Conservation (phyloP, 352 stramenopile genomes). For the Phytophthora hibernalis region DNA sequence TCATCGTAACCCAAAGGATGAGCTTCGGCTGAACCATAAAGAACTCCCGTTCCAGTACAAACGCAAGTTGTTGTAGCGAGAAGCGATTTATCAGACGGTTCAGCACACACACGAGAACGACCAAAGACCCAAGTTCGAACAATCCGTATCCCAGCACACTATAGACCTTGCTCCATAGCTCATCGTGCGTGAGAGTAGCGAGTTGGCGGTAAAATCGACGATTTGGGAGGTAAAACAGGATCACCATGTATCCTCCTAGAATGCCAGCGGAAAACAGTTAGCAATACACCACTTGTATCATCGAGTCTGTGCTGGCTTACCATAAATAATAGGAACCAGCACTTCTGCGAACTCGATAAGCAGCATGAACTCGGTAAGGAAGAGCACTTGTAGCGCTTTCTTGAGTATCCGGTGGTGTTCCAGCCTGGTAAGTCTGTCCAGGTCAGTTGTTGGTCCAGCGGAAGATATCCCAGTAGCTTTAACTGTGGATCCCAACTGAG, state of each 20-base stretch:
- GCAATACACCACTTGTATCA: background rate
- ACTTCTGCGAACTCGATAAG: conserved; percentile 52
- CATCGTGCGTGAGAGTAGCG: conserved; percentile 1
- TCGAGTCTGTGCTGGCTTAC: conserved; percentile 15
- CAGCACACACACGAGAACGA: conserved; percentile 12
- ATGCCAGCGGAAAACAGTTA: background rate
- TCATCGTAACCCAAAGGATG: conserved; percentile 35
- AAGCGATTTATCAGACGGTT: conserved; percentile 19
- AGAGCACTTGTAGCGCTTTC: conserved; percentile 33
- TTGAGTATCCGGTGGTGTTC: conserved; percentile 23
- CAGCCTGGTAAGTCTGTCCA: conserved; percentile 7
- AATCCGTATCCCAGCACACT: conserved; percentile 25
- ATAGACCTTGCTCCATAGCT: conserved; percentile 15
- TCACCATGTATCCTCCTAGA: conserved; percentile 33
- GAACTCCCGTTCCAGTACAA: conserved; percentile 36
- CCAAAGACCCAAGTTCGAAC: conserved; percentile 26
- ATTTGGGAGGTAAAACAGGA: conserved; percentile 41
- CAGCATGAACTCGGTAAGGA: conserved; percentile 51
- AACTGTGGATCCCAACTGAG: background rate
- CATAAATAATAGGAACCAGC: conserved; percentile 40
- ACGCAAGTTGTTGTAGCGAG: conserved; percentile 30
- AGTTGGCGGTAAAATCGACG: conserved; percentile 40
- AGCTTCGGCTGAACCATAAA: conserved; percentile 31
- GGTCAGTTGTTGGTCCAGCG: background rate
- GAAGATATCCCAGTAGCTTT: conserved; percentile 3